phyloP scores from a whole-genome alignment of 768 basidiomycete genomes.

The Russula vinacea region DNA sequence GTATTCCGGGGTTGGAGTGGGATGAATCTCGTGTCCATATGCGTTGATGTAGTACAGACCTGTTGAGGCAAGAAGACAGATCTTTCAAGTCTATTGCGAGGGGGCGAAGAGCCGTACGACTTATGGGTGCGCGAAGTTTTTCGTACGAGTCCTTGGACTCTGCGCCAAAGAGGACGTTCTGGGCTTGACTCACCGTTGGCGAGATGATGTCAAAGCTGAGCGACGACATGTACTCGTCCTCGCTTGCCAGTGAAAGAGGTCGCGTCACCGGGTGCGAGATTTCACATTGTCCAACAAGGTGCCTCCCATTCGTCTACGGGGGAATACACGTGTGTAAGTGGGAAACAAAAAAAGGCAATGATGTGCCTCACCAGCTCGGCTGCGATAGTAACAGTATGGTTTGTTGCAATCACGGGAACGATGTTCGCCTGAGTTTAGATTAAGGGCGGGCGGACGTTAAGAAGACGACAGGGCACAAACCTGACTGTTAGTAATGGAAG shows the following conservation, averaged over 20 bases:
- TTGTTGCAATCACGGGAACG: constrained; percentile 87
- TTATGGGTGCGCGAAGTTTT: constrained; percentile 57
- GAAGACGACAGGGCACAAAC: constrained; percentile 32
- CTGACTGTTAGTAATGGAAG: constrained; percentile 83
- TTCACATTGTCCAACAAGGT: constrained; percentile 87
- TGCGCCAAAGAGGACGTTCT: constrained; percentile 67
- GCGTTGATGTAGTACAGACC: constrained; percentile 86
- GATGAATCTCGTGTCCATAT: constrained; percentile 90
- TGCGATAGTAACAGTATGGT: constrained; percentile 93
- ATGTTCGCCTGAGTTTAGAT: constrained; percentile 58
- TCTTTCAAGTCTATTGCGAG: background rate
- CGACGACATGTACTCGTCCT: constrained; percentile 34
- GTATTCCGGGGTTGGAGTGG: constrained; percentile 80
- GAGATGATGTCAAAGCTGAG: constrained; percentile 33
- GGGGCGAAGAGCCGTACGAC: constrained; percentile 41
- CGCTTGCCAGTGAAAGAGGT: constrained; percentile 8
- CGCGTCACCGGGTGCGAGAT: constrained; percentile 77
- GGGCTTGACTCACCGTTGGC: constrained; percentile 46
- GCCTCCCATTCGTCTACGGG: constrained; percentile 64
- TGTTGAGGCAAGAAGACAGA: constrained; percentile 33
- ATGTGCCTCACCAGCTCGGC: constrained; percentile 62
- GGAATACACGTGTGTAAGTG: background rate
- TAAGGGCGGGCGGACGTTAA: constrained; percentile 18
- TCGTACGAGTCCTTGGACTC: constrained; percentile 53
- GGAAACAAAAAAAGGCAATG: constrained; percentile 25